Evolutionary conservation across 805 yeast species (phyloP), one percentile per base, ranked within the genome.

Genomic region (Wickerhamiella vanderwaltii): DNA sequence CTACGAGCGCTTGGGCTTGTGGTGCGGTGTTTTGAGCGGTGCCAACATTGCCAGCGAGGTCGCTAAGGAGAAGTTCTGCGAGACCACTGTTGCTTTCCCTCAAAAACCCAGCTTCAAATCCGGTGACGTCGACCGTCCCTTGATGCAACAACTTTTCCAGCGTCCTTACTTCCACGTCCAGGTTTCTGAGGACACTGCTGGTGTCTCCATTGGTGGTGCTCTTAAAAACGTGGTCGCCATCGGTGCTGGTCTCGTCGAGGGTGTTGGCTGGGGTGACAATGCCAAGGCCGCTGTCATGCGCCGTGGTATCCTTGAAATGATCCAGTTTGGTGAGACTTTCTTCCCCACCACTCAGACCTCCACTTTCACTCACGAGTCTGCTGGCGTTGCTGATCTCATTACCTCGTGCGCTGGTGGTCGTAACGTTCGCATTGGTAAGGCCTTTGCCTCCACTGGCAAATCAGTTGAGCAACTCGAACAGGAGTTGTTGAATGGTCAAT

Each of bases 401-500:
- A 91, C 98, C 42, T 86, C 98, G 13, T 91, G 98, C 67, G 74
- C 93, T 15, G 96, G 96, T 58, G 98, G 98, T 58, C 77, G 98
- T 68, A 91, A 91, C 66, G 94, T 83, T 53, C 74, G 80, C 60
- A 94, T 91, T 47, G 96, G 91, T 41, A 76, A 72, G 53, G 78
- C 73, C 61, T 80, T 84, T 82, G 88, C 94, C 45, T 69, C 75
- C 61, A 70, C 86, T 46, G 79, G 80, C 47, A 82, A 76, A 55
- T 62, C 75, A 46, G 91, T 94, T 34, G 67, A 70, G 57, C 86
- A 78, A 54, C 80, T 91, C 43, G 98, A 91, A 66, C 77, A 74
- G 63, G 81, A 72, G 58, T 67, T 91, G 53, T 69, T 91, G 53
- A 86, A 91, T 60, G 98, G 98, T 40, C 96, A 87, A 69, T 79